phyloP scores from a whole-genome alignment of 2,329 filamentous ascomycete species.

The Microthyrium microscopicum region DNA sequence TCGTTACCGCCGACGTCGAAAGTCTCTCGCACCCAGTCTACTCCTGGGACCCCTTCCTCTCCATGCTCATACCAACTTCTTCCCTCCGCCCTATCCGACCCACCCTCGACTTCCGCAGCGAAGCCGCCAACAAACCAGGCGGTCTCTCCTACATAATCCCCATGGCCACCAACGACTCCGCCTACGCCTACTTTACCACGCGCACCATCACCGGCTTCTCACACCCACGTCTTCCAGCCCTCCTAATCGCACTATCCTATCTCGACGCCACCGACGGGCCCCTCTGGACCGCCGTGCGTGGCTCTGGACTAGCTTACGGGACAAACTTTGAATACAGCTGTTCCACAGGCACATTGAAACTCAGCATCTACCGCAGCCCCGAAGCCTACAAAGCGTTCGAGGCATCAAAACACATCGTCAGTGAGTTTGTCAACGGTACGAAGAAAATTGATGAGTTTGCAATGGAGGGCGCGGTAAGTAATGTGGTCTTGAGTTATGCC shows the following conservation, averaged over 20 bases:
- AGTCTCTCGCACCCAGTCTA: conserved; percentile 61
- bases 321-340: conserved; percentile 61
- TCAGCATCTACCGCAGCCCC: conserved; percentile 78
- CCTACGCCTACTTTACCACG: conserved; percentile 63
- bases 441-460: conserved; percentile 61
- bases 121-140: conserved; percentile 59
- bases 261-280: conserved; percentile 88
- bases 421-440: conserved; percentile 55
- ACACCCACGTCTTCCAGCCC: conserved; percentile 62
- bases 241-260: conserved; percentile 79
- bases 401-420: conserved; percentile 58
- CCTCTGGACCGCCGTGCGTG: conserved; percentile 83
- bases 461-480: conserved; percentile 78
- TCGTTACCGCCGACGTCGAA: conserved; percentile 66
- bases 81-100: conserved; percentile 41
- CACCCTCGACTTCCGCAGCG: conserved; percentile 55
- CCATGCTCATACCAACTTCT: conserved; percentile 33
- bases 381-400: conserved; percentile 75
- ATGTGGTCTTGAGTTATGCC: conserved; percentile 71
- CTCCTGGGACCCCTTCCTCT: conserved; percentile 54
- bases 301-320: conserved; percentile 85
- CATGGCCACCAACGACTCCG: conserved; percentile 84
- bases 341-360: conserved; percentile 65
- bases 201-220: conserved; percentile 58
- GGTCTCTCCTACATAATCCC: conserved; percentile 64